Evolutionary conservation across 352 stramenopile species (phyloP).

Genomic region (Achlya hypogyna): DNA sequence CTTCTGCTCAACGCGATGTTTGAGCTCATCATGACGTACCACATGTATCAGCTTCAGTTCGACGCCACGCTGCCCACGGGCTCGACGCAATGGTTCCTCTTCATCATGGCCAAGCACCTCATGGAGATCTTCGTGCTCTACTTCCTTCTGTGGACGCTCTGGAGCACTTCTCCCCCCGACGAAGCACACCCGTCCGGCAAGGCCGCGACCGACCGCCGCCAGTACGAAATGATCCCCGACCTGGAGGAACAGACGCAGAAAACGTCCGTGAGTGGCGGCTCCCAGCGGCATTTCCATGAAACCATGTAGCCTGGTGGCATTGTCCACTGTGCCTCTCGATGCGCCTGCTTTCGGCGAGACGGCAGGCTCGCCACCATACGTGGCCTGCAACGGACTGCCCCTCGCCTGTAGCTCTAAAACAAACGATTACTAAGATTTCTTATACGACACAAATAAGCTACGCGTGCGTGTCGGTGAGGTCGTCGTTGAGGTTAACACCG

Average conservation of each 20-base stretch:
- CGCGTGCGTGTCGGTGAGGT: constrained; percentile 51
- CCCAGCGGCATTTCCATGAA: not conserved
- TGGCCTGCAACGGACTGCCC: too few relatives aligned
- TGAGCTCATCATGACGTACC: constrained; percentile 65
- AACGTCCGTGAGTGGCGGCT: not conserved
- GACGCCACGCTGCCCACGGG: constrained; percentile 34
- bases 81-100: constrained; percentile 86
- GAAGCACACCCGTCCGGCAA: constrained; percentile 34
- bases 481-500: constrained; percentile 85
- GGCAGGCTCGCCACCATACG: too few relatives aligned
- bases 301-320: not conserved
- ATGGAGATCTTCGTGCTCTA: constrained; percentile 91
- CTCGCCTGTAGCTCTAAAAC: too few relatives aligned
- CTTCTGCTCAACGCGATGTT: constrained; percentile 89
- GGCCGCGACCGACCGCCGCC: constrained; percentile 24
- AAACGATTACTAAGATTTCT: not conserved
- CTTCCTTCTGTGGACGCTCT: constrained; percentile 92
- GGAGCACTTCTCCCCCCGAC: constrained; percentile 64
- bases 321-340: too few relatives aligned
- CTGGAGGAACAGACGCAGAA: constrained; percentile 16
- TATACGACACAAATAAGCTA: too few relatives aligned
- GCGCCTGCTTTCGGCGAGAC: too few relatives aligned
- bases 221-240: constrained; percentile 72
- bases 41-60: constrained; percentile 77
- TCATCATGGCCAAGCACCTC: constrained; percentile 89